Percentiles rank a stretch among this genome's conserved stretches.
Conservation (phyloP, 768 basidiomycete species). For the Pleurotus sapidus region DNA sequence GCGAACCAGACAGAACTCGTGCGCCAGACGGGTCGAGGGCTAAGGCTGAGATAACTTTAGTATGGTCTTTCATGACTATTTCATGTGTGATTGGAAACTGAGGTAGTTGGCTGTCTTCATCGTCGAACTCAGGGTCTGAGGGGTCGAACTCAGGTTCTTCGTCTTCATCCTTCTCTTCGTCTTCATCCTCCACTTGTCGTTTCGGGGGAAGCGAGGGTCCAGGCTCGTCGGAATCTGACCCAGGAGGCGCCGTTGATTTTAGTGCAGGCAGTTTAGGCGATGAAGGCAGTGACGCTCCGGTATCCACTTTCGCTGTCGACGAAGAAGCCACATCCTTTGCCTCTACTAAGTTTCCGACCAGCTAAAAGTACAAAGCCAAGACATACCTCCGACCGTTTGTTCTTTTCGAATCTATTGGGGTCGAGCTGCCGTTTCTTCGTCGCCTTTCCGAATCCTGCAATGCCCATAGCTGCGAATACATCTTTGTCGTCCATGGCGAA, state of each 20-base stretch:
- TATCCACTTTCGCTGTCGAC: not conserved
- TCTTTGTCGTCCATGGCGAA: constrained; percentile 57
- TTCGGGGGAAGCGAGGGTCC: constrained; percentile 22
- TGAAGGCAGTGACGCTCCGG: not conserved
- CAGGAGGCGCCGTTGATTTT: not conserved
- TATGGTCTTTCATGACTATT: constrained; percentile 90
- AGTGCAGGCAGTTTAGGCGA: not conserved
- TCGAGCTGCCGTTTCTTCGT: constrained; percentile 64
- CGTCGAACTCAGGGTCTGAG: constrained; percentile 35
- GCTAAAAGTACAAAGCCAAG: too few relatives aligned
- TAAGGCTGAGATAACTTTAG: constrained; percentile 91
- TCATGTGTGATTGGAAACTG: constrained; percentile 90
- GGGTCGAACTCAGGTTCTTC: constrained; percentile 60
- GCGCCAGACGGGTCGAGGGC: constrained; percentile 94
- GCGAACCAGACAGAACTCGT: constrained; percentile 84
- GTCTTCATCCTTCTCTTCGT: constrained; percentile 16
- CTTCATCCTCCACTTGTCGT: constrained; percentile 9
- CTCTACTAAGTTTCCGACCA: not conserved
- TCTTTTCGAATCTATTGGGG: constrained; percentile 77
- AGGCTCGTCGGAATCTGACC: constrained; percentile 19
- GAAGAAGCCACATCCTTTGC: not conserved
- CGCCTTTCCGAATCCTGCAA: constrained; percentile 80
- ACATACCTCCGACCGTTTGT: constrained; percentile 51
- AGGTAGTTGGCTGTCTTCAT: constrained; percentile 46
- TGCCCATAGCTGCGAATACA: constrained; percentile 80